phyloP scores from a whole-genome alignment of 192 early-diverging fungal species.

The Gaertneriomyces semiglobifer region DNA sequence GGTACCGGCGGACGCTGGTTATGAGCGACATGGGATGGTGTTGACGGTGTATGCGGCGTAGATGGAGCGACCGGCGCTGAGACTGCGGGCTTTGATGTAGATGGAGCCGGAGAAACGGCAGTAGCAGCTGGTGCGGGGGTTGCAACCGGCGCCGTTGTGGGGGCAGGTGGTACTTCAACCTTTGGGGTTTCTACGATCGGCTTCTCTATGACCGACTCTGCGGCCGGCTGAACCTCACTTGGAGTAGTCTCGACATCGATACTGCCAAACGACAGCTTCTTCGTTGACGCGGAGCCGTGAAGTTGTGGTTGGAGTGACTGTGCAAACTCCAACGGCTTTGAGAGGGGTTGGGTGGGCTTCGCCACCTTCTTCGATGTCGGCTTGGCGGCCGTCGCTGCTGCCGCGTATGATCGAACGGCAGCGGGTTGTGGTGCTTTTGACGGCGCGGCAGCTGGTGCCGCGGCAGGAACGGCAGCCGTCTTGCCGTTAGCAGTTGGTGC shows the following conservation, averaged over 20 bases:
- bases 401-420: too few relatives aligned
- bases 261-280: slow-evolving; percentile 21
- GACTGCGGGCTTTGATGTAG: slow-evolving; percentile 6
- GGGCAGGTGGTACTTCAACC: neutral
- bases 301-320: too few relatives aligned
- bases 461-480: too few relatives aligned
- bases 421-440: too few relatives aligned
- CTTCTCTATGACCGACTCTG: neutral
- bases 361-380: too few relatives aligned
- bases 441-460: too few relatives aligned
- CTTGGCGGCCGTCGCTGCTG: too few relatives aligned
- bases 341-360: too few relatives aligned
- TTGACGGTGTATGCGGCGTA: neutral
- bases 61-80: slow-evolving; percentile 8
- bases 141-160: neutral
- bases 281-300: neutral
- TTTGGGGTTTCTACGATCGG: neutral
- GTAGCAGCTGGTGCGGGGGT: neutral
- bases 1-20: neutral
- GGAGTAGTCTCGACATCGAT: slow-evolving; percentile 13
- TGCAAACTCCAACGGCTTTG: too few relatives aligned
- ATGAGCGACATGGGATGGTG: neutral
- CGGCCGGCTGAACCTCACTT: neutral
- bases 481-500: too few relatives aligned
- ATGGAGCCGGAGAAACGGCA: slow-evolving; percentile 11